phyloP scores from a whole-genome alignment of 768 basidiomycete genomes.

The Mycena albidolilacea region DNA sequence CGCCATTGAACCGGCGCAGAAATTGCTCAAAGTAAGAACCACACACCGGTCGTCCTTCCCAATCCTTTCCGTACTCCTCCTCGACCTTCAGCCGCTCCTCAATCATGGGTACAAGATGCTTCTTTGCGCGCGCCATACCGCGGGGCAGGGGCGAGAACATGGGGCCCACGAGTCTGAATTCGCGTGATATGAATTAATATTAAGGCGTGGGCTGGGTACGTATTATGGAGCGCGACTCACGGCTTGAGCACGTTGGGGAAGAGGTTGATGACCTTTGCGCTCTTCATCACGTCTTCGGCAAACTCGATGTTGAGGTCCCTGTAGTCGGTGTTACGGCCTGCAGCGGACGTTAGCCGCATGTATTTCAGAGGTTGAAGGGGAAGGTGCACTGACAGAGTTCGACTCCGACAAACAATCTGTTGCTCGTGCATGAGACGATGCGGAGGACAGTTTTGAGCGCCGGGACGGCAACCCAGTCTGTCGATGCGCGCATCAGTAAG shows the following conservation, averaged over 20 bases:
- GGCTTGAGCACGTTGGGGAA: slow-evolving; percentile 52
- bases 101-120: slow-evolving; percentile 44
- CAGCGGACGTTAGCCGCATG: background rate
- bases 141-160: slow-evolving; percentile 41
- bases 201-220: too few species aligned
- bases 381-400: slow-evolving; percentile 48
- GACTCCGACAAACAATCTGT: slow-evolving; percentile 52
- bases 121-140: slow-evolving; percentile 41
- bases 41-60: slow-evolving; percentile 48
- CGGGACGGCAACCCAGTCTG: slow-evolving; percentile 46
- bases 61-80: slow-evolving; percentile 42
- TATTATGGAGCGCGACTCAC: slow-evolving; percentile 44
- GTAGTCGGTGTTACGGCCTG: slow-evolving; percentile 49
- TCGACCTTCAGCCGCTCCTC: slow-evolving; percentile 44
- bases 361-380: background rate
- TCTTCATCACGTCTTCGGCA: slow-evolving; percentile 49
- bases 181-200: background rate
- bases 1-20: background rate
- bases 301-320: slow-evolving; percentile 49
- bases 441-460: slow-evolving; percentile 42
- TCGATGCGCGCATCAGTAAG: background rate
- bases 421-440: slow-evolving; percentile 51
- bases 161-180: slow-evolving; percentile 44
- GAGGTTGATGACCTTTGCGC: slow-evolving; percentile 46
- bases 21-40: background rate